Evolutionary conservation across 139 green algal species (phyloP).

Genomic region (Diplosphaera chodatii): DNA sequence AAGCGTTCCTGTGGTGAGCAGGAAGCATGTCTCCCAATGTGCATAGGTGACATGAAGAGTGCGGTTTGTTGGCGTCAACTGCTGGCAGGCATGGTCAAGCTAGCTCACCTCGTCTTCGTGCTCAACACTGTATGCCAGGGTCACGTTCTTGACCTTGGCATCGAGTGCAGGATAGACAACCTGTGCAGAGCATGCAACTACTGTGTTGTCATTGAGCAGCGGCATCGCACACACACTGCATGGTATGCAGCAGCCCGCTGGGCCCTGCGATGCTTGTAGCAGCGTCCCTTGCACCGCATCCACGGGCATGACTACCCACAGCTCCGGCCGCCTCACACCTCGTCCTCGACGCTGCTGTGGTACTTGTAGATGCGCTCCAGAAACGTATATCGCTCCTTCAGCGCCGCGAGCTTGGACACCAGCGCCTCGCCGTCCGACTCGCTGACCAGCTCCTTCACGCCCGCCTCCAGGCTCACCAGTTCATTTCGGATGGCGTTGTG

Average conservation of each 20-base stretch:
- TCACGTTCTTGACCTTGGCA: constrained; percentile 87
- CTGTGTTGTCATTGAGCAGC: too few species aligned
- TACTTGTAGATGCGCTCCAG: constrained; percentile 86
- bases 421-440: constrained; percentile 9
- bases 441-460: constrained; percentile 38
- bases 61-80: too few species aligned
- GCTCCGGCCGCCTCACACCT: constrained; percentile 43
- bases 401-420: constrained; percentile 20
- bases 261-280: too few species aligned
- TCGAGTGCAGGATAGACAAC: constrained; percentile 87
- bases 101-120: constrained; percentile 79
- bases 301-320: not conserved
- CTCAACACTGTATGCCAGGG: constrained; percentile 78
- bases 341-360: constrained; percentile 86
- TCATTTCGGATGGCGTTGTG: constrained; percentile 77
- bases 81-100: too few species aligned
- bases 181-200: constrained; percentile 29
- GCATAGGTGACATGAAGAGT: too few species aligned
- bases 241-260: too few species aligned
- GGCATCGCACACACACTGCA: not conserved
- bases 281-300: too few species aligned
- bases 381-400: constrained; percentile 69
- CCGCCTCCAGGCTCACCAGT: constrained; percentile 46
- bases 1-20: constrained; percentile 68
- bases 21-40: constrained; percentile 5